Evolutionary conservation across 768 basidiomycete species (phyloP).

Genomic region (Aureoboletus auriporus): DNA sequence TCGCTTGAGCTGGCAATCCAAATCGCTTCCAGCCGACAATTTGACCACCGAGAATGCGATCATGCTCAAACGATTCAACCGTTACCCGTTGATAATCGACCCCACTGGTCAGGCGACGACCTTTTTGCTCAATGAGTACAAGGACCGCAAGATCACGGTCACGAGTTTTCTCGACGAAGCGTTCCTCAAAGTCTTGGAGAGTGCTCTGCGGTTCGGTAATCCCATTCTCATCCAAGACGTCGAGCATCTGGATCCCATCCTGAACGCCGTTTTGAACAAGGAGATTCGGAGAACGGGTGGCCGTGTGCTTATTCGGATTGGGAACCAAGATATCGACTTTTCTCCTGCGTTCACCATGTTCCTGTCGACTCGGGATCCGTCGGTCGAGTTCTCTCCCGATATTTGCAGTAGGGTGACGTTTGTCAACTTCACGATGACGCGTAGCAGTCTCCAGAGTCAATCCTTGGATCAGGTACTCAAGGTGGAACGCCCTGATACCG

Average conservation of each 20-base stretch:
- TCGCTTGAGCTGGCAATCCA: constrained; percentile 92
- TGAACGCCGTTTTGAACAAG: constrained; percentile 95
- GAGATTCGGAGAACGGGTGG: constrained; percentile 96
- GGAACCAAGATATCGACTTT: constrained; percentile 98
- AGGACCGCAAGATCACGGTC: constrained; percentile 93
- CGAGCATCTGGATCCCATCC: constrained; percentile 93
- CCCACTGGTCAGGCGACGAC: constrained; percentile 96
- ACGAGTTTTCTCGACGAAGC: constrained; percentile 99
- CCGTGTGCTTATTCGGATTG: constrained; percentile 92
- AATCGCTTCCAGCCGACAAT: constrained; percentile 92
- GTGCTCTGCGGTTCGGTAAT: constrained; percentile 97
- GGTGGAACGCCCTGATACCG: constrained; percentile 94
- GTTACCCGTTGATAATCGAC: constrained; percentile 96
- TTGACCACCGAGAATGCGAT: constrained; percentile 99
- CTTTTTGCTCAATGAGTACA: constrained; percentile 92
- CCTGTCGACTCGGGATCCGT: constrained; percentile 94
- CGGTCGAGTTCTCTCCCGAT: constrained; percentile 96
- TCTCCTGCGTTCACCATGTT: constrained; percentile 99
- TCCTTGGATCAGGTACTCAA: constrained; percentile 96
- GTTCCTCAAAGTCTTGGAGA: constrained; percentile 97
- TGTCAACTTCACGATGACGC: constrained; percentile 98
- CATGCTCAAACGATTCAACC: constrained; percentile 97
- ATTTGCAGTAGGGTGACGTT: constrained; percentile 97
- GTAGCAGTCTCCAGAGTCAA: constrained; percentile 97
- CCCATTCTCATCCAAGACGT: constrained; percentile 97